phyloP scores from a whole-genome alignment of 129 eudicot genomes.

The Oenanthe sinensis region DNA sequence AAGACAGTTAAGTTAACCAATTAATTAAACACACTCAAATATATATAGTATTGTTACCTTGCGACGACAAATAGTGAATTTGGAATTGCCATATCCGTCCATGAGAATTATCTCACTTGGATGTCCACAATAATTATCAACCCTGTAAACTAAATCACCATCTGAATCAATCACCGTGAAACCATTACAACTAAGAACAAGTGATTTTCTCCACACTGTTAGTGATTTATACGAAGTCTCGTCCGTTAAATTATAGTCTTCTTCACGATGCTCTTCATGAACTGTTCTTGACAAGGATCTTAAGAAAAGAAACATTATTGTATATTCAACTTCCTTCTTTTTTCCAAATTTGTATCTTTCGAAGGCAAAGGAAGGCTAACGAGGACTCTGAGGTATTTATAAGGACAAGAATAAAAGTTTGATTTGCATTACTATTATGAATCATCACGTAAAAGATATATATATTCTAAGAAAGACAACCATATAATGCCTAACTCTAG shows the following conservation, averaged over 20 bases:
- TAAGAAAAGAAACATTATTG: conserved; percentile 29
- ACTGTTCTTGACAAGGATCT: conserved; percentile 51
- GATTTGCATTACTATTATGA: neutral
- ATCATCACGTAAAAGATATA: neutral
- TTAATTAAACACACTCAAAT: neutral
- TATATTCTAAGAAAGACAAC: neutral
- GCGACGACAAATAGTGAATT: conserved; percentile 51
- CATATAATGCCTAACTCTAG: conserved; percentile 9
- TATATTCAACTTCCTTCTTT: too few relatives aligned
- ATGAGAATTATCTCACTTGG: conserved; percentile 48
- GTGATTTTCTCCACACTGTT: conserved; percentile 90
- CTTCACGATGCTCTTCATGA: conserved; percentile 28
- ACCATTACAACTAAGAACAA: conserved; percentile 63
- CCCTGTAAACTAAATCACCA: conserved; percentile 65
- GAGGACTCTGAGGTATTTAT: conserved; percentile 9
- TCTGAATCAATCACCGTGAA: conserved; percentile 69
- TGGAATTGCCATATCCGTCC: conserved; percentile 63
- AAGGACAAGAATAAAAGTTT: conserved; percentile 1
- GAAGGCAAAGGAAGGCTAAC: neutral
- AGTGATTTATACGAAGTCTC: conserved; percentile 22
- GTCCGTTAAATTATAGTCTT: neutral
- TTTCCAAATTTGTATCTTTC: neutral
- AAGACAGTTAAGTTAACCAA: too few relatives aligned
- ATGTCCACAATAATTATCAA: conserved; percentile 58
- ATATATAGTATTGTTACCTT: too few relatives aligned